Percentiles rank a stretch among this genome's conserved stretches.
These are phyloP conservation scores for Microdochium paspali DNA, from an alignment of 2,329 filamentous ascomycete genomes.

Conservation along the genomic window DNA sequence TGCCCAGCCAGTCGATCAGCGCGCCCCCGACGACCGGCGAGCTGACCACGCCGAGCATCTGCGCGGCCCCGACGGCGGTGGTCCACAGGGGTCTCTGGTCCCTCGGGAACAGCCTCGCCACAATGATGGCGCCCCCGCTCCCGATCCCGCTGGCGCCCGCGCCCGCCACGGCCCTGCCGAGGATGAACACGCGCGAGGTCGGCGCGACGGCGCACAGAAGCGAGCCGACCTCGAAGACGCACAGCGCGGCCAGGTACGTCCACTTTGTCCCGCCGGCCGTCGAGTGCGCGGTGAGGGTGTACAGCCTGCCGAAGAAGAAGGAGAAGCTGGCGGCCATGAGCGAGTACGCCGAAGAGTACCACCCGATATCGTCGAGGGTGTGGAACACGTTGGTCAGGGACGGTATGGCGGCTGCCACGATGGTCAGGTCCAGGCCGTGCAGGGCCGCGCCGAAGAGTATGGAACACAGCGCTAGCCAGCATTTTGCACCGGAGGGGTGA, in stretches of 20 bases:
- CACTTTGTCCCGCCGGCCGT: slow-evolving; percentile 3
- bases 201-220: slow-evolving; percentile 14
- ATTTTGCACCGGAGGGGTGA: neutral
- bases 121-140: slow-evolving; percentile 23
- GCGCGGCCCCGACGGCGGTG: slow-evolving; percentile 22
- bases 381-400: slow-evolving; percentile 21
- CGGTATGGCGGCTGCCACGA: slow-evolving; percentile 20
- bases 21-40: slow-evolving; percentile 25
- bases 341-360: slow-evolving; percentile 28
- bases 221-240: slow-evolving; percentile 18
- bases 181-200: slow-evolving; percentile 12
- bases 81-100: slow-evolving; percentile 19
- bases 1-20: slow-evolving; percentile 23
- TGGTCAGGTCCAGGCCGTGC: slow-evolving; percentile 16
- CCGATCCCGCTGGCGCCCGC: slow-evolving; percentile 21
- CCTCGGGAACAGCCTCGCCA: slow-evolving; percentile 19
- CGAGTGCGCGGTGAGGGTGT: slow-evolving; percentile 6
- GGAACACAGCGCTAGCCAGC: neutral
- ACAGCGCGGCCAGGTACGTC: slow-evolving; percentile 4
- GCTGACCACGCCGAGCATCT: slow-evolving; percentile 19
- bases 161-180: slow-evolving; percentile 15
- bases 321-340: slow-evolving; percentile 22
- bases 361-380: slow-evolving; percentile 26
- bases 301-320: slow-evolving; percentile 16
- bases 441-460: neutral